Conservation (phyloP, 306 rosid species). For the Dicorynia guianensis region DNA sequence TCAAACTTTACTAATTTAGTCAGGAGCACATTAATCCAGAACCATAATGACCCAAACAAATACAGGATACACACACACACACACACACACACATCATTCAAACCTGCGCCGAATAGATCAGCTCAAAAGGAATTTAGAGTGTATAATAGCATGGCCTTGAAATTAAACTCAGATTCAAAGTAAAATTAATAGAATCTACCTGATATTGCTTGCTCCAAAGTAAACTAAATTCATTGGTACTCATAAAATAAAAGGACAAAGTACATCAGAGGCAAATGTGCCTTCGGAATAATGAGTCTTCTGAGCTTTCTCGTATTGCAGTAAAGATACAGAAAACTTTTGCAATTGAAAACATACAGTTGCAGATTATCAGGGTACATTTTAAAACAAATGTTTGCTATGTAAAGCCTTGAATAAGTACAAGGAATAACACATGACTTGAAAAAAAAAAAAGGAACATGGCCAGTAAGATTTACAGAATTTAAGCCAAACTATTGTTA, state of each 20-base stretch:
- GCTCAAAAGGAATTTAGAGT: slow-evolving; percentile 1
- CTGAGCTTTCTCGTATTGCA: background rate
- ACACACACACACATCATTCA: background rate
- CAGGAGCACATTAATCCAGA: background rate
- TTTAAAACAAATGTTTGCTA: slow-evolving; percentile 7
- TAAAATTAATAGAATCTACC: background rate
- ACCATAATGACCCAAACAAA: background rate
- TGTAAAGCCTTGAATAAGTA: background rate
- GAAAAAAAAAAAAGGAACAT: slow-evolving; percentile 6
- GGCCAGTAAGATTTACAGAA: background rate
- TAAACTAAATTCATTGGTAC: background rate
- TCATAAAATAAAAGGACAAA: too few species aligned
- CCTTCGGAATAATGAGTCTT: background rate
- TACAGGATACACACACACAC: background rate
- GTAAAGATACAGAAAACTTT: background rate
- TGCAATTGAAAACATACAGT: background rate
- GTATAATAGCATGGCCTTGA: background rate
- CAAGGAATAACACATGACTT: background rate
- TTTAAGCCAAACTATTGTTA: background rate
- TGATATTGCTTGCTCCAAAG: background rate
- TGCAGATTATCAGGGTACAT: slow-evolving; percentile 18
- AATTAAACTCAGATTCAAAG: slow-evolving; percentile 25
- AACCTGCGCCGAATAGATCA: too few species aligned
- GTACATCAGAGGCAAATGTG: background rate
- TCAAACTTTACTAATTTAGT: background rate